Evolutionary conservation across 2,329 filamentous ascomycete species (phyloP), one percentile per base, ranked within the genome.

Genomic region (Ophiostoma himal-ulmi): DNA sequence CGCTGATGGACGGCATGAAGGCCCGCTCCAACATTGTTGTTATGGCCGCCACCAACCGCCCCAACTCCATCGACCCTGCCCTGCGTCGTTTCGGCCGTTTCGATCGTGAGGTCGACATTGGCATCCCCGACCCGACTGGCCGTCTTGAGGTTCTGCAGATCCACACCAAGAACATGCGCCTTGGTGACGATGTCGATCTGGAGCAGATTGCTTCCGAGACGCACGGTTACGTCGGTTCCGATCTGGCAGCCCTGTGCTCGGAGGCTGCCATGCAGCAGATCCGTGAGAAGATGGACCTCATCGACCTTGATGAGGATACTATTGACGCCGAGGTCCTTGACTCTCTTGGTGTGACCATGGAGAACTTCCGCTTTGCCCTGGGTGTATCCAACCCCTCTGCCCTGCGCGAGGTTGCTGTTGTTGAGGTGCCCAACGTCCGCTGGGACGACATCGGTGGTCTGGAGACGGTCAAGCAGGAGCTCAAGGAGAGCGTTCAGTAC

Each of bases 151-250:
- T 99, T 78, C 89, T 99, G 73, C 93, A 96, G 82, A 99, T 99
- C 76, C 95, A 99, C 87, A 99, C 95, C 82, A 99, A 99, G 91
- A 99, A 99, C 88, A 99, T 99, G 95, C 99, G 99, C 86, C 88
- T 99, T 73, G 93, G 83, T 72, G 95, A 98, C 71, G 95, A 98
- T 76, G 95, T 99, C 73, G 95, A 99, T 78, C 88, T 99, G 64
- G 94, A 97, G 85, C 90, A 93, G 78, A 97, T 99, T 78, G 95
- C 95, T 70, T 89, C 95, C 39, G 95, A 99, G 85, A 99, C 95
- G 66, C 95, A 99, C 84, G 95, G 95, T 83, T 99, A 98, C 77
- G 95, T 99, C 75, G 95, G 95, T 85, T 98, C 95, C 41, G 95
- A 99, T 90, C 86, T 99, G 80, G 95, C 95, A 72, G 96, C 95